Evolutionary conservation across 1,284 basidiomycete species (phyloP).

Genomic region (Pulveroboletus sp.): DNA sequence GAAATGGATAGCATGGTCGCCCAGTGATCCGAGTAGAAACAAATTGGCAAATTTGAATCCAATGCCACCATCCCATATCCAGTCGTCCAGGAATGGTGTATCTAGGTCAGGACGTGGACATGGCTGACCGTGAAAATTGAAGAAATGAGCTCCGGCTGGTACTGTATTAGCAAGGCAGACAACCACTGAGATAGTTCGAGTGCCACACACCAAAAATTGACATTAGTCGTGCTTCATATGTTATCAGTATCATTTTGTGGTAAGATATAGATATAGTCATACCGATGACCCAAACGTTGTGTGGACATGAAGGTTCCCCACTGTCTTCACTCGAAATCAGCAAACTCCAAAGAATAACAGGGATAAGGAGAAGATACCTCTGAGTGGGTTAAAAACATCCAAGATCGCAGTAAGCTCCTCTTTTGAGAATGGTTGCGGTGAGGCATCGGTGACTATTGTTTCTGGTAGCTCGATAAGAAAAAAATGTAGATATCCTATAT

Average conservation of each 20-base stretch:
- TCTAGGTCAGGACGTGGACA: slow-evolving; percentile 17
- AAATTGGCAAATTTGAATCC: slow-evolving; percentile 4
- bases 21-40: slow-evolving; percentile 12
- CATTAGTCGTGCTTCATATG: slow-evolving; percentile 17
- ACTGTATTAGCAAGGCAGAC: too few species aligned
- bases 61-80: slow-evolving; percentile 7
- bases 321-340: slow-evolving; percentile 8
- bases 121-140: slow-evolving; percentile 15
- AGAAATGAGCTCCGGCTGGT: not conserved
- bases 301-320: not conserved
- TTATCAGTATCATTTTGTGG: not conserved
- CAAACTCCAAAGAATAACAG: too few species aligned
- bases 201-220: slow-evolving; percentile 10
- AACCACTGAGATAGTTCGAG: too few species aligned
- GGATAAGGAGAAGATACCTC: not conserved
- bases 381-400: slow-evolving; percentile 19
- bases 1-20: slow-evolving; percentile 14
- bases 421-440: slow-evolving; percentile 16
- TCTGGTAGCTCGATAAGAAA: slow-evolving; percentile 4
- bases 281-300: slow-evolving; percentile 20
- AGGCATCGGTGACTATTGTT: slow-evolving; percentile 19
- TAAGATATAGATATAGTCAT: not conserved
- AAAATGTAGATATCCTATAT: not conserved
- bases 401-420: slow-evolving; percentile 13
- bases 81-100: slow-evolving; percentile 7